A percentile compares a stretch with the other conserved stretches of the same genome.
These are phyloP conservation scores for Schwanniomyces pseudopolymorphus DNA, from an alignment of 805 yeast genomes.

Conservation along the genomic window DNA sequence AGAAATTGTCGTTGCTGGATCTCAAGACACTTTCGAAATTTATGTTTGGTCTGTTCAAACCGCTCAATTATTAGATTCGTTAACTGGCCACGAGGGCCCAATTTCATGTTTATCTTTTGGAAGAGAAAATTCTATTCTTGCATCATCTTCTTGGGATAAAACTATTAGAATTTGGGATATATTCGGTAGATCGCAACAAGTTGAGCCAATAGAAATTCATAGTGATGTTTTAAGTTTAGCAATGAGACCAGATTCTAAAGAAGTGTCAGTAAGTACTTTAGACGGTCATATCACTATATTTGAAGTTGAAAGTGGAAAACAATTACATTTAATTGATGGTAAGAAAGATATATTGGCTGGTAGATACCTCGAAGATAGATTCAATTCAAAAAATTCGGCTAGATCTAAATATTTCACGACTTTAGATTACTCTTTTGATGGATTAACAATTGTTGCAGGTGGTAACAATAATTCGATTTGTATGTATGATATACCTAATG, in stretches of 20 bases:
- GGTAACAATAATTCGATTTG: slow-evolving; percentile 92
- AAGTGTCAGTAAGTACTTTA: slow-evolving; percentile 81
- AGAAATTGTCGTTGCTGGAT: slow-evolving; percentile 94
- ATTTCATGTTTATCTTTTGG: slow-evolving; percentile 87
- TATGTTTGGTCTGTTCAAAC: slow-evolving; percentile 98
- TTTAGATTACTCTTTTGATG: slow-evolving; percentile 85
- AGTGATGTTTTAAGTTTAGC: slow-evolving; percentile 82
- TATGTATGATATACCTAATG: slow-evolving; percentile 84
- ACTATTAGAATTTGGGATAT: slow-evolving; percentile 92
- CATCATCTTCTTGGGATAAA: slow-evolving; percentile 95
- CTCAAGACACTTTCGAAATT: slow-evolving; percentile 83
- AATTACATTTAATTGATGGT: slow-evolving; percentile 81
- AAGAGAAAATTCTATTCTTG: slow-evolving; percentile 68
- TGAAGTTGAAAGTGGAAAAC: slow-evolving; percentile 80
- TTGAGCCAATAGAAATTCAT: slow-evolving; percentile 84
- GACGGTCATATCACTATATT: slow-evolving; percentile 85
- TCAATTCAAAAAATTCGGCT: slow-evolving; percentile 74
- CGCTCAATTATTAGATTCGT: slow-evolving; percentile 80
- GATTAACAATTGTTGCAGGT: slow-evolving; percentile 82
- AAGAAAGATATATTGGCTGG: slow-evolving; percentile 85
- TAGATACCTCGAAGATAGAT: slow-evolving; percentile 77
- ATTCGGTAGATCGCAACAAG: slow-evolving; percentile 80
- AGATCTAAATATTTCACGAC: slow-evolving; percentile 83
- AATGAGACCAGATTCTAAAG: slow-evolving; percentile 91
- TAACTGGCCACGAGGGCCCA: slow-evolving; percentile 96